Evolutionary conservation across 257 asterid genomes (phyloP).

Genomic region (Echites panduratus): DNA sequence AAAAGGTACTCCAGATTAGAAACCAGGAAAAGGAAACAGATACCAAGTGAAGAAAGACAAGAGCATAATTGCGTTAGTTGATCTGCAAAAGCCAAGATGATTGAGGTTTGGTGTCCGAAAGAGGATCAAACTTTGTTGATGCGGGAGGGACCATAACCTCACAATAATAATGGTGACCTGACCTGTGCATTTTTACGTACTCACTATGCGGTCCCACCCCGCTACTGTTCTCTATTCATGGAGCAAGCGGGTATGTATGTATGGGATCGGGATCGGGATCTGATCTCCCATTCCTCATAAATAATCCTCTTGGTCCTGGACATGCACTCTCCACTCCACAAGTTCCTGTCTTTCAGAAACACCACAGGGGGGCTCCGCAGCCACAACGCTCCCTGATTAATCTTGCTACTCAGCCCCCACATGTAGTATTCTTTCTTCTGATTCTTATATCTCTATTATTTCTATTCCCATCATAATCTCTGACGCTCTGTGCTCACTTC

Average conservation of each 20-base stretch:
- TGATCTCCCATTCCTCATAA: too few species aligned
- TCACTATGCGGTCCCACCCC: not conserved
- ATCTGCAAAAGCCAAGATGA: conserved; percentile 16
- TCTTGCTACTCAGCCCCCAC: conserved; percentile 3
- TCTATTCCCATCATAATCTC: not conserved
- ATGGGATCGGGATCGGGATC: too few species aligned
- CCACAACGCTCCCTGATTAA: too few species aligned
- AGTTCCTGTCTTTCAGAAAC: not conserved
- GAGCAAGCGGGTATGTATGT: conserved; percentile 4
- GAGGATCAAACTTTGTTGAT: conserved; percentile 9
- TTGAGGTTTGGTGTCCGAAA: conserved; percentile 25
- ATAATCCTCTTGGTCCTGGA: too few species aligned
- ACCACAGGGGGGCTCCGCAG: not conserved
- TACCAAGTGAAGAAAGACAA: conserved; percentile 13
- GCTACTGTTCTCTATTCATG: not conserved
- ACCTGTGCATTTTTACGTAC: not conserved
- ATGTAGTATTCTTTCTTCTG: conserved; percentile 5
- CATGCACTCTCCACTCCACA: not conserved
- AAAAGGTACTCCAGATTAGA: not conserved
- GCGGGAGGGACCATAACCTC: conserved; percentile 9
- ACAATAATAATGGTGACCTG: not conserved
- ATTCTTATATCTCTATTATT: not conserved
- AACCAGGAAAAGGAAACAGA: conserved; percentile 4
- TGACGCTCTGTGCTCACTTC: not conserved
- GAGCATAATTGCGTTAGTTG: conserved; percentile 30